Evolutionary conservation across 441 rosid species (phyloP).

Genomic region (Arabidopsis lyrata): DNA sequence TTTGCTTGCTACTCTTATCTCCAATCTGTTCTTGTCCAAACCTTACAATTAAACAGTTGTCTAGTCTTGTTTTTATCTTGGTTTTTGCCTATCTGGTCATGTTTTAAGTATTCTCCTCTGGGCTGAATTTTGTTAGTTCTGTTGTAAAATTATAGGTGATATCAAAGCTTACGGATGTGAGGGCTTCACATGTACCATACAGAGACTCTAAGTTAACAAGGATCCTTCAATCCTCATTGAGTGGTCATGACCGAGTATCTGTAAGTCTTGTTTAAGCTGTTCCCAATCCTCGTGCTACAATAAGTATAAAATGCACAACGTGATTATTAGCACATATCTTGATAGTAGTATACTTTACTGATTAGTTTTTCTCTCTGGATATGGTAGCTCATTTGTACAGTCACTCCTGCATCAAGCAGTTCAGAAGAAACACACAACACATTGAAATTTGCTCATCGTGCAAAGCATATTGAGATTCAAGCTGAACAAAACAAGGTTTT

Average conservation of each 20-base stretch:
- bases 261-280: slow-evolving; percentile 53
- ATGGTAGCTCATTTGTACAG: slow-evolving; percentile 82
- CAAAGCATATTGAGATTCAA: slow-evolving; percentile 83
- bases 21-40: slow-evolving; percentile 27
- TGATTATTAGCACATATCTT: slow-evolving; percentile 24
- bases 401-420: slow-evolving; percentile 83
- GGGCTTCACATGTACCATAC: slow-evolving; percentile 79
- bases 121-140: slow-evolving; percentile 4
- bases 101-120: slow-evolving; percentile 7
- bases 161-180: slow-evolving; percentile 72
- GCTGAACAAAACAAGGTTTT: slow-evolving; percentile 75
- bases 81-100: slow-evolving; percentile 3
- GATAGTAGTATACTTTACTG: slow-evolving; percentile 30
- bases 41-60: slow-evolving; percentile 18
- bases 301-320: slow-evolving; percentile 27
- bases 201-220: slow-evolving; percentile 85
- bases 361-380: slow-evolving; percentile 44
- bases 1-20: slow-evolving; percentile 23
- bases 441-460: slow-evolving; percentile 82
- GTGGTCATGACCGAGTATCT: slow-evolving; percentile 88
- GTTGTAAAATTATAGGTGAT: slow-evolving; percentile 68
- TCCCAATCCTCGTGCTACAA: slow-evolving; percentile 18
- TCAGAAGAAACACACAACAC: slow-evolving; percentile 87
- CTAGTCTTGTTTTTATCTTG: slow-evolving; percentile 16
- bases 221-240: slow-evolving; percentile 77